Conservation (phyloP, 192 early-diverging fungal species). For the Backusella circina region DNA sequence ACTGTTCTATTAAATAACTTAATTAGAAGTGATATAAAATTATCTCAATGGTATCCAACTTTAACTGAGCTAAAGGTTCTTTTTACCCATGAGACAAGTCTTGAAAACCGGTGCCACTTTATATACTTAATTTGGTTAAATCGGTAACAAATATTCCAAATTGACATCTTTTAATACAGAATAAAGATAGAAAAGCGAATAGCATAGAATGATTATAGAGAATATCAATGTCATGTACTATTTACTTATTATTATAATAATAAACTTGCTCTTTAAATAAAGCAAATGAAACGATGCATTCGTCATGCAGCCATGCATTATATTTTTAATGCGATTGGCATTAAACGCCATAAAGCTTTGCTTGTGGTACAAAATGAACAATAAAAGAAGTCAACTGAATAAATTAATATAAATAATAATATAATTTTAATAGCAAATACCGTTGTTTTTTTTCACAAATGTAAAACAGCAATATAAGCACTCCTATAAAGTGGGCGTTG, state of each 20-base stretch:
- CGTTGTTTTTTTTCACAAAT: neutral
- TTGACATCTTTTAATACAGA: neutral
- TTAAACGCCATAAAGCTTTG: neutral
- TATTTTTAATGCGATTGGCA: neutral
- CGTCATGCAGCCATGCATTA: neutral
- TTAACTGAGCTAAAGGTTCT: neutral
- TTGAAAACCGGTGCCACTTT: neutral
- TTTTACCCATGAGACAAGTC: neutral
- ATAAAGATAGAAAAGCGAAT: neutral
- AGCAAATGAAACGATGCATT: neutral
- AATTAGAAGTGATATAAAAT: no score
- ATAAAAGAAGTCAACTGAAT: neutral
- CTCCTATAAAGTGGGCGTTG: neutral
- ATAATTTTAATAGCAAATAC: neutral
- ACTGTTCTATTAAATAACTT: no score
- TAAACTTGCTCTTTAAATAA: neutral
- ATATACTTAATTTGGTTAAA: neutral
- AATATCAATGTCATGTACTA: neutral
- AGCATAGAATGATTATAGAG: neutral
- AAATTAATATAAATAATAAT: neutral
- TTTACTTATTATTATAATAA: neutral
- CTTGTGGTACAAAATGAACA: neutral
- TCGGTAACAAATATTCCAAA: neutral
- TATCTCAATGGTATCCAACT: neutral
- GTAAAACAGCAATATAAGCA: neutral